Evolutionary conservation across 495 filamentous ascomycete genomes (phyloP).

Genomic region (Margaritispora aquatica): DNA sequence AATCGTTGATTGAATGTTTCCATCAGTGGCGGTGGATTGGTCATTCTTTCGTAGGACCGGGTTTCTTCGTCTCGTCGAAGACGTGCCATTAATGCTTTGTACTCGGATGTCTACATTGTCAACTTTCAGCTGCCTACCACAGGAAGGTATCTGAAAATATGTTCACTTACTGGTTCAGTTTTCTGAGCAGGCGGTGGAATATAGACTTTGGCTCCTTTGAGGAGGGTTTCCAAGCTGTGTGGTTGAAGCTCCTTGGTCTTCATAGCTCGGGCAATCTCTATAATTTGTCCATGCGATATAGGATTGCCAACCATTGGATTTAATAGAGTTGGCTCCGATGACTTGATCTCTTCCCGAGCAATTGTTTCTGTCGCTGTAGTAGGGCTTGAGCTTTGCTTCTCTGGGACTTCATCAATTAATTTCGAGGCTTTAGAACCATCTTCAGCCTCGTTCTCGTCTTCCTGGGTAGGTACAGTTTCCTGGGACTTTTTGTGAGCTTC

Average conservation of each 20-base stretch:
- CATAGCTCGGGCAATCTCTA: slow-evolving; percentile 58
- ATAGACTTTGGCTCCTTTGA: slow-evolving; percentile 69
- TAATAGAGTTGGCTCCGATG: slow-evolving; percentile 13
- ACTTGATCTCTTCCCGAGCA: neutral
- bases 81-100: slow-evolving; percentile 81
- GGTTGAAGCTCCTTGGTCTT: slow-evolving; percentile 24
- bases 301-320: slow-evolving; percentile 51
- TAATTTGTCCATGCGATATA: slow-evolving; percentile 74
- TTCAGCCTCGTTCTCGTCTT: neutral
- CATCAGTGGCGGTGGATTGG: slow-evolving; percentile 46
- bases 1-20: slow-evolving; percentile 56
- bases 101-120: slow-evolving; percentile 87
- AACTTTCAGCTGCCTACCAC: no score
- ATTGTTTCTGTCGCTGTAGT: neutral
- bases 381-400: neutral
- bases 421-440: neutral
- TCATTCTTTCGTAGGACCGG: slow-evolving; percentile 71
- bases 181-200: slow-evolving; percentile 70
- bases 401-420: neutral
- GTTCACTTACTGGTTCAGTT: slow-evolving; percentile 66
- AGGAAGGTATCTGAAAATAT: no score
- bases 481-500: slow-evolving; percentile 1
- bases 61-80: slow-evolving; percentile 76
- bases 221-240: slow-evolving; percentile 53
- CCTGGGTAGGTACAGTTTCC: neutral